Base-by-base conservation (phyloP, 2,329 filamentous ascomycete species). In the Ophiosphaerella narmari region DNA sequence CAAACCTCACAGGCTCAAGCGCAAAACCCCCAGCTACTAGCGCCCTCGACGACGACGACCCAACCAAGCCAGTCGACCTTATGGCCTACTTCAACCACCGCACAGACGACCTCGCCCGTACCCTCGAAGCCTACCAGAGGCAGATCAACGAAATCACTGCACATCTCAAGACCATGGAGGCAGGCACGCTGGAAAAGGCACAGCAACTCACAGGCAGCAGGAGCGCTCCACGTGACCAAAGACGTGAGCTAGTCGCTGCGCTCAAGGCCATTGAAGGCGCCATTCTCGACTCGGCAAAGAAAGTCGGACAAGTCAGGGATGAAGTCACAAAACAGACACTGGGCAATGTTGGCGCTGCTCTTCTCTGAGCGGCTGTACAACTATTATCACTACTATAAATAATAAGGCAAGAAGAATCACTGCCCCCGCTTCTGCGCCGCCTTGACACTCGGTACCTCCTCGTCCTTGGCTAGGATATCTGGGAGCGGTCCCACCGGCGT, bases 401-500 rank as follows among this genome's bases (percentile, higher is more conserved):
- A 16, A 31, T 37, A 23, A 24, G 26, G 29, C n/a, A 7, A 36
- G 34, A 36, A 36, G 34, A 36, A 16, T 36, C 14, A 36, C 26
- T 29, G 7, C 26, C 26, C 26, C 11, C 26, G 11, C 26, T 29
- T 29, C 26, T 3, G 26, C 26, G 59, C 63, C 33, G 59, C 66
- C 61, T 66, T 70, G 11, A 73, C 86, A 36, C 84, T 86, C 7
- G 78, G 59, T 5, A 96, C 90, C 77, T 96, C 92, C 63, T 94
- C 84, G 36, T 88, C 88, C 63, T 89, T 76, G 4, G 82, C 83
- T 74, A 97, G 65, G 55, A 99, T 88, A 75, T 95, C 82, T 34
- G 92, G 92, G 66, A 91, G 63, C 5, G 94, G 93, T 0, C 93
- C 93, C 13, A 96, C 69, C 1, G 93, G 92, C 21, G 91, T 93